Conservation (phyloP, 257 asterid genomes). For the Capsicum baccatum region DNA sequence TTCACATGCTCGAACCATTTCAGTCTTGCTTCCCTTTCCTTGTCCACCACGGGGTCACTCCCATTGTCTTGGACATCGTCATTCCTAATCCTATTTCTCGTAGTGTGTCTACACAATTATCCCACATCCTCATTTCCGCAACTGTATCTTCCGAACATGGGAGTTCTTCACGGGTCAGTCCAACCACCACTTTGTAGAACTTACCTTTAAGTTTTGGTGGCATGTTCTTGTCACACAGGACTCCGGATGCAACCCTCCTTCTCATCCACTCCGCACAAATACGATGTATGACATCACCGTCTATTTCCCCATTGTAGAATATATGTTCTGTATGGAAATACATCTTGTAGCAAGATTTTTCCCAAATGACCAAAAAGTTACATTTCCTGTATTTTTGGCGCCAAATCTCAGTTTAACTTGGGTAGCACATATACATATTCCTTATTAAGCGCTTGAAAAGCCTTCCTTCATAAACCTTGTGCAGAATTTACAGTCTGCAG, state of each 20-base stretch:
- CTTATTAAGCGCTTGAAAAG: slow-evolving; percentile 20
- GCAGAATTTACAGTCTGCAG: not conserved
- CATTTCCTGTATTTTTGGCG: not conserved
- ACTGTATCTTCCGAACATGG: not conserved
- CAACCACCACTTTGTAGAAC: not conserved
- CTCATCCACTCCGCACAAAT: not conserved
- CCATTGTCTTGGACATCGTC: not conserved
- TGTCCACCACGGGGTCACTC: not conserved
- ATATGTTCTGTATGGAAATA: not conserved
- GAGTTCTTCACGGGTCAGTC: not conserved
- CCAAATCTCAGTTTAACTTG: slow-evolving; percentile 3
- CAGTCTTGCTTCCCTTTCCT: not conserved
- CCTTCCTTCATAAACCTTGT: not conserved
- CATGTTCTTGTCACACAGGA: not conserved
- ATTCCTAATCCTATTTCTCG: not conserved
- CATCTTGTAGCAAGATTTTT: slow-evolving; percentile 11
- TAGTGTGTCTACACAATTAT: not conserved
- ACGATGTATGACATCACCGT: not conserved
- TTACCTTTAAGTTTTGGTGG: not conserved
- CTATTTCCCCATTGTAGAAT: not conserved
- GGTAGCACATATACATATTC: not conserved
- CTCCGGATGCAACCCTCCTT: not conserved
- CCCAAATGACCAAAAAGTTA: not conserved
- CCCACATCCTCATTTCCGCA: not conserved
- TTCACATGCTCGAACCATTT: not conserved